Evolutionary conservation across 2,329 filamentous ascomycete genomes (phyloP), one percentile per base, ranked within the genome.

Genomic region (Daldinia sp.): DNA sequence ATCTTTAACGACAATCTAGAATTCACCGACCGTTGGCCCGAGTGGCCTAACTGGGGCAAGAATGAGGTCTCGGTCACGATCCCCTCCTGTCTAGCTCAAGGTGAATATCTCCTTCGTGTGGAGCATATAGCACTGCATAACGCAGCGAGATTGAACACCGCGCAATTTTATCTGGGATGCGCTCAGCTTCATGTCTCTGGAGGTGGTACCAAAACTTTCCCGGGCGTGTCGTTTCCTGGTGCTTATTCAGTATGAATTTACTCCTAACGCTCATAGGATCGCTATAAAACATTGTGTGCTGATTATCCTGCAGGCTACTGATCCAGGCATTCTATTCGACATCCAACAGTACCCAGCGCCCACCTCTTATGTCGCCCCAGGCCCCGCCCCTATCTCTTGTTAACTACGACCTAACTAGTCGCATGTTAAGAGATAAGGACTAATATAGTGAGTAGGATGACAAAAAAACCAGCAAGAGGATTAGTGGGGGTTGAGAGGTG

Each of bases 101-200:
- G 39, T 8, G 39, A 43, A 23, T 43, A 43, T 25, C 39, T 43
- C 8, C 39, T 43, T 13, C 39, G 21, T 3, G 39, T 71, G 17
- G 76, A 77, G 65, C 76, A 77, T 47, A 71, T 77, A 30, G 75
- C 63, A 6, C 67, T 77, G 6, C 76, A 77, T 49, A 70, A 67
- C 25, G 73, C 76, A 2, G 63, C 68, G 1, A 58, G 3, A 17
- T 67, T 66, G 6, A 67, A 70, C 30, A 73, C 73, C 50, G 75
- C 75, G 21, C 73, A 76, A 71, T 75, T 75, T 60, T 76, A 74
- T 58, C 66, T 71, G 27, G 69, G 60, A 17, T 76, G 74, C 48
- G 72, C 70, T 4, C 74, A 76, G 51, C 52, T 76, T 15, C 65
- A 68, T 35, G 70, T 76, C 43, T 68, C 71, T 6, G 71, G 74